Percentiles rank a stretch among this genome's conserved stretches.
Evolutionary conservation across 352 stramenopile species (phyloP).

Genomic region (Thalassiosira mediterranea): DNA sequence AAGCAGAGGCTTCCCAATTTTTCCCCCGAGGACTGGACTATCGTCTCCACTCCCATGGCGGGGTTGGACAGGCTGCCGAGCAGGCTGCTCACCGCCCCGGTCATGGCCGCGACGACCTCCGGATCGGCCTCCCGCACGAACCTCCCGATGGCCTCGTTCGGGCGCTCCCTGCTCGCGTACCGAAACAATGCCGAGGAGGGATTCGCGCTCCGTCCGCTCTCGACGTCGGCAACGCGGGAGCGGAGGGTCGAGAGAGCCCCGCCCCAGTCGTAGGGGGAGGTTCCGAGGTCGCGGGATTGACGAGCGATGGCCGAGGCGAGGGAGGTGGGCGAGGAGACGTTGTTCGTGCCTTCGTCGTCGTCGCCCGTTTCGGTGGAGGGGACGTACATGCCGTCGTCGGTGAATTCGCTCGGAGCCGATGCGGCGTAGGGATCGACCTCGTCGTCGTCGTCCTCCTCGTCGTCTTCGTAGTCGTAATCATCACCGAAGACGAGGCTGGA

Average conservation of each 20-base stretch:
- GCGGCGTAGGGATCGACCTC: slow-evolving; percentile 58
- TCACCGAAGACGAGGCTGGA: slow-evolving; percentile 35
- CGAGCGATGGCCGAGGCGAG: slow-evolving; percentile 30
- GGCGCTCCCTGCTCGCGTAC: slow-evolving; percentile 59
- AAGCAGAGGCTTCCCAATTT: slow-evolving; percentile 83
- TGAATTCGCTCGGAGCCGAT: slow-evolving; percentile 66
- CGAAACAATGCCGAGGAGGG: slow-evolving; percentile 77
- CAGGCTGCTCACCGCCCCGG: slow-evolving; percentile 62
- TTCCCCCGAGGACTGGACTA: slow-evolving; percentile 76
- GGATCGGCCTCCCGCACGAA: slow-evolving; percentile 77
- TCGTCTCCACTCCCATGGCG: slow-evolving; percentile 69
- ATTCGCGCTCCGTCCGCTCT: slow-evolving; percentile 61
- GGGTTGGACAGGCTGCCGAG: slow-evolving; percentile 77
- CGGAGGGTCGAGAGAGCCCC: slow-evolving; percentile 68
- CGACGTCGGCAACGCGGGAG: slow-evolving; percentile 66
- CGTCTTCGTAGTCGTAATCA: slow-evolving; percentile 55
- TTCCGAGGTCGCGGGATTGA: slow-evolving; percentile 32
- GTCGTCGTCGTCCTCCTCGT: slow-evolving; percentile 54
- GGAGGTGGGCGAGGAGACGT: slow-evolving; percentile 13
- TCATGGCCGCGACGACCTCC: slow-evolving; percentile 80
- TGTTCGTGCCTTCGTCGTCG: slow-evolving; percentile 3
- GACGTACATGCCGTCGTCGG: slow-evolving; percentile 3
- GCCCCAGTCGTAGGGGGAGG: slow-evolving; percentile 72
- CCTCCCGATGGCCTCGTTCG: slow-evolving; percentile 72
- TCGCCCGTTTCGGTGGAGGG: slow-evolving; percentile 10